Percentiles rank a stretch among this genome's conserved stretches.
Evolutionary conservation across 352 stramenopile genomes (phyloP).

Genomic region (Phytopythium kandeliae): DNA sequence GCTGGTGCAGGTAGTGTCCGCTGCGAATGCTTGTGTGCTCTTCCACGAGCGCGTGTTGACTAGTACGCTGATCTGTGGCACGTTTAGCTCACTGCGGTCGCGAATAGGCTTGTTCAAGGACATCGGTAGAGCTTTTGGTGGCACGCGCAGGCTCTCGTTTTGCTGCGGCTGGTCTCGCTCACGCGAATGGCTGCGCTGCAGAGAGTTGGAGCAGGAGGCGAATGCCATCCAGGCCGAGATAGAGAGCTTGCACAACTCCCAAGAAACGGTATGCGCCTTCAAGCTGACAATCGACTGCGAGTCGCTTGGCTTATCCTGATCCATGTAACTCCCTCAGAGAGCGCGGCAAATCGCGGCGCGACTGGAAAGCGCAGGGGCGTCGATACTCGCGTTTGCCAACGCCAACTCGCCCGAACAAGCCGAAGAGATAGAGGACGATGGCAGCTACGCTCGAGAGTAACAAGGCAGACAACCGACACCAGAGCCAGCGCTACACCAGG

Average conservation of each 20-base stretch:
- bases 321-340: slow-evolving; percentile 16
- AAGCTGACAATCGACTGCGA: background rate
- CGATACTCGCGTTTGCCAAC: slow-evolving; percentile 48
- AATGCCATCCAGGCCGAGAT: slow-evolving; percentile 54
- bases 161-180: background rate
- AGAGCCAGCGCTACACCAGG: background rate
- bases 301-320: too few relatives aligned
- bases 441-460: slow-evolving; percentile 10
- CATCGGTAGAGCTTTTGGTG: slow-evolving; percentile 7
- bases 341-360: slow-evolving; percentile 28
- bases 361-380: slow-evolving; percentile 48
- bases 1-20: slow-evolving; percentile 9
- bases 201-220: slow-evolving; percentile 46
- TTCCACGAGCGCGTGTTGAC: too few relatives aligned
- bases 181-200: slow-evolving; percentile 9
- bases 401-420: slow-evolving; percentile 12
- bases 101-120: slow-evolving; percentile 15
- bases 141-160: background rate
- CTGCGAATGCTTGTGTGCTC: background rate
- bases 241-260: slow-evolving; percentile 43
- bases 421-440: slow-evolving; percentile 6
- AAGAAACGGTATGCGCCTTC: slow-evolving; percentile 34
- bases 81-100: slow-evolving; percentile 16
- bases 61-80: background rate
- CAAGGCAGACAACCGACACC: background rate